Percentiles rank a stretch among this genome's conserved stretches.
phyloP scores from a whole-genome alignment of 1,139 yeast genomes.

The Scheffersomyces insectosa region DNA sequence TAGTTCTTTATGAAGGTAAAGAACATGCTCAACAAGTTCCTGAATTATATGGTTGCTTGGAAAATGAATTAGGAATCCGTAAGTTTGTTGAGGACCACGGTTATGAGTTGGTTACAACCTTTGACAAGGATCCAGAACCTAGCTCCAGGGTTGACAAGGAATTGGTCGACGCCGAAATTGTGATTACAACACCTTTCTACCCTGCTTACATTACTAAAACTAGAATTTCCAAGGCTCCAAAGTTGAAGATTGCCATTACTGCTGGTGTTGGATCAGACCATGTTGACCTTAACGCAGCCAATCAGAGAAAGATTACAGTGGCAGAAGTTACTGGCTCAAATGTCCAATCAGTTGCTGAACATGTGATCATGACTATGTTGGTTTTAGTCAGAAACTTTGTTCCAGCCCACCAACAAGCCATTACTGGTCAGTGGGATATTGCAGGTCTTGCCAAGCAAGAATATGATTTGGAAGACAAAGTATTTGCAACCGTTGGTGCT shows the following conservation, averaged over 20 bases:
- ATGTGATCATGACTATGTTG: conserved; percentile 73
- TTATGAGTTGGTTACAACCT: conserved; percentile 65
- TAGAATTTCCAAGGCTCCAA: conserved; percentile 69
- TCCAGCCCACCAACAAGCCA: conserved; percentile 73
- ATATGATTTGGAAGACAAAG: conserved; percentile 75
- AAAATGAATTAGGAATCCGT: conserved; percentile 74
- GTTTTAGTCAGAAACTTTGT: conserved; percentile 74
- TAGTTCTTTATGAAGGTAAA: conserved; percentile 58
- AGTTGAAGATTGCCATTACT: conserved; percentile 69
- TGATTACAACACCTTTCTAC: conserved; percentile 82
- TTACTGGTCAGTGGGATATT: conserved; percentile 63
- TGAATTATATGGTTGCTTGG: conserved; percentile 66
- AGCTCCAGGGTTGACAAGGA: conserved; percentile 60
- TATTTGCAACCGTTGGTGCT: conserved; percentile 76
- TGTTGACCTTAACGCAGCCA: conserved; percentile 72
- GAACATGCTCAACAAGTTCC: conserved; percentile 62
- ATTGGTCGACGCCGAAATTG: conserved; percentile 69
- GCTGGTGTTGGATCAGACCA: conserved; percentile 90
- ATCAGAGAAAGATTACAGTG: conserved; percentile 62
- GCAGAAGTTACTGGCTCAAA: conserved; percentile 83
- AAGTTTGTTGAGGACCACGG: conserved; percentile 66
- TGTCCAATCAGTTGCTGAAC: conserved; percentile 81
- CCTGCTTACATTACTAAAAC: conserved; percentile 75
- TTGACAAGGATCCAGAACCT: conserved; percentile 66
- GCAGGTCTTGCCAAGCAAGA: conserved; percentile 76